phyloP scores from a whole-genome alignment of 768 basidiomycete species.

The Trametes villosa region DNA sequence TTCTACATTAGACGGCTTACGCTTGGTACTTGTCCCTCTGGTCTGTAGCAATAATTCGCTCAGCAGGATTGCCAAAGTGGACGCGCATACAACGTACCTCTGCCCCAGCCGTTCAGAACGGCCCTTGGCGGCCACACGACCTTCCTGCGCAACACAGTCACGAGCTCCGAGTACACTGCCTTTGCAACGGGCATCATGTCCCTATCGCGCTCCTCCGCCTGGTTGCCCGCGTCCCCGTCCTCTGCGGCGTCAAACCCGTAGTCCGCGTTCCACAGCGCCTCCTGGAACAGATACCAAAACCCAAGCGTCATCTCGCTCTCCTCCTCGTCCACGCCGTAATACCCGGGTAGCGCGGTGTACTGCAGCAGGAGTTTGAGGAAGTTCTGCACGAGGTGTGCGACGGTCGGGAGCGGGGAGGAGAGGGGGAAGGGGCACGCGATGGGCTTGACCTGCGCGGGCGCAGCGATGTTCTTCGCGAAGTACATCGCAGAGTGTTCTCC shows the following conservation, averaged over 20 bases:
- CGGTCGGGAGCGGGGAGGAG: conserved; percentile 22
- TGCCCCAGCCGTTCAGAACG: conserved; percentile 58
- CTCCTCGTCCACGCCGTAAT: conserved; percentile 83
- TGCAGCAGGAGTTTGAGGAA: conserved; percentile 74
- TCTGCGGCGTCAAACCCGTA: conserved; percentile 45
- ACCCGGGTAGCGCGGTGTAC: conserved; percentile 75
- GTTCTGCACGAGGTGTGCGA: conserved; percentile 51
- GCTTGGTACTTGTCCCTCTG: conserved; percentile 80
- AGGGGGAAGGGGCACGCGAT: conserved; percentile 23
- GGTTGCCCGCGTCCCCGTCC: conserved; percentile 15
- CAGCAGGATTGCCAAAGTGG: not conserved
- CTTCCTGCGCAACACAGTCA: conserved; percentile 71
- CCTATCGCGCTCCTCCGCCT: conserved; percentile 32
- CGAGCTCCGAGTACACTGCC: conserved; percentile 79
- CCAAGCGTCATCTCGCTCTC: conserved; percentile 85
- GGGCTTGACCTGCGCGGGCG: conserved; percentile 39
- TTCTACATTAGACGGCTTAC: conserved; percentile 45
- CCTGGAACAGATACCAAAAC: conserved; percentile 92
- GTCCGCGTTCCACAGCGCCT: conserved; percentile 76
- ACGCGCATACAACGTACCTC: conserved; percentile 52
- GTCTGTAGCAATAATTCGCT: conserved; percentile 51
- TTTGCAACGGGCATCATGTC: conserved; percentile 62
- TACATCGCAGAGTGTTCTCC: conserved; percentile 88
- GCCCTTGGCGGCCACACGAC: conserved; percentile 66
- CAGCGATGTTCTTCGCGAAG: conserved; percentile 70